Conservation (phyloP, 2,329 filamentous ascomycete genomes). For the Gaeumannomyces tritici region DNA sequence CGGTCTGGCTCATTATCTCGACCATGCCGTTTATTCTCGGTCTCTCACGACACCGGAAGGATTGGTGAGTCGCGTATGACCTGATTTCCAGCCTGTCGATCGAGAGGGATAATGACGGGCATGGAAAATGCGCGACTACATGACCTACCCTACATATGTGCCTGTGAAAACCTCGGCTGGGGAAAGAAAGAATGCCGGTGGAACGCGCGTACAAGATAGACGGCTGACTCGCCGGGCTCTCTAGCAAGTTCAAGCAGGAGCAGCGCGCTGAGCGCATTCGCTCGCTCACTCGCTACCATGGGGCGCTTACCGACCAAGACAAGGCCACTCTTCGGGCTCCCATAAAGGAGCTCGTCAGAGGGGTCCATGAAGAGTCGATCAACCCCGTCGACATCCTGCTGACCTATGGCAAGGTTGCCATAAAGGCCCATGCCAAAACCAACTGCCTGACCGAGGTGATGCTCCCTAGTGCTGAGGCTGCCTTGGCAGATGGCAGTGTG, state of each 20-base stretch:
- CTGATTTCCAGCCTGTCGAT: neutral
- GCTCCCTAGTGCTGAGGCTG: conserved; percentile 66
- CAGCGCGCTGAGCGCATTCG: conserved; percentile 63
- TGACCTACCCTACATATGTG: neutral
- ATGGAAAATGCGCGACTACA: no score
- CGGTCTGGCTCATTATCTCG: neutral
- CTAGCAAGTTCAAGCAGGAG: conserved; percentile 68
- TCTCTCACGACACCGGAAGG: conserved; percentile 6
- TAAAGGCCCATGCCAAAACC: conserved; percentile 75
- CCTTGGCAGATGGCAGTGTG: conserved; percentile 47
- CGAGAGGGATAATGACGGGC: neutral
- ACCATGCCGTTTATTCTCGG: neutral
- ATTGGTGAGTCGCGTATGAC: conserved; percentile 7
- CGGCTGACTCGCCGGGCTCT: neutral
- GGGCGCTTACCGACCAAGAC: conserved; percentile 54
- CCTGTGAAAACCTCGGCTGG: neutral
- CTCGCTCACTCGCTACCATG: conserved; percentile 55
- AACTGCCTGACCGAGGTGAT: conserved; percentile 88
- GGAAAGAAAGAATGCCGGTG: neutral
- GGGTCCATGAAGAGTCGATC: conserved; percentile 58
- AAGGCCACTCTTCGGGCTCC: conserved; percentile 59
- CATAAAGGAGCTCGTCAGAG: conserved; percentile 68
- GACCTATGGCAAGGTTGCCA: conserved; percentile 69
- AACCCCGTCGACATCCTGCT: conserved; percentile 66
- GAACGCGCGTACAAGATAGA: neutral